A percentile compares a stretch with the other conserved stretches of the same genome.
These are phyloP conservation scores for Pyrenochaeta sp. DNA, from an alignment of 2,329 filamentous ascomycete genomes.

Conservation along the genomic window DNA sequence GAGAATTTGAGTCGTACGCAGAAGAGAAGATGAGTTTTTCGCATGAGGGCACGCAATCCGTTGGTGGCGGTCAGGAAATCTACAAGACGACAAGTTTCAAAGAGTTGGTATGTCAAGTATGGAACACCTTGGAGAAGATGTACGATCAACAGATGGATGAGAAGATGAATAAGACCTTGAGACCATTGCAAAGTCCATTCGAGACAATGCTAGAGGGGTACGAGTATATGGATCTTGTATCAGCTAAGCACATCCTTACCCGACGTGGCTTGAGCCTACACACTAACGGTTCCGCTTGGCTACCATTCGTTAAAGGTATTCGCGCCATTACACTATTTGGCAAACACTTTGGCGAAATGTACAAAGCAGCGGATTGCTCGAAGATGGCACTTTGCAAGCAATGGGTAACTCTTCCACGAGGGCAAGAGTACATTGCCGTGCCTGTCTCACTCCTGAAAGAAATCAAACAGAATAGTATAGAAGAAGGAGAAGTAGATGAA, in stretches of 20 bases:
- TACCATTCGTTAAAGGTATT: neutral
- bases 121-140: constrained; percentile 5
- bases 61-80: neutral
- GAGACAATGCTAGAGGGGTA: neutral
- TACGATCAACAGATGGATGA: constrained; percentile 6
- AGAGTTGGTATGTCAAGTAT: constrained; percentile 4
- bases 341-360: constrained; percentile 3
- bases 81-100: constrained; percentile 6
- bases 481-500: neutral
- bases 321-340: constrained; percentile 2
- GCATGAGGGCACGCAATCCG: neutral
- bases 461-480: neutral
- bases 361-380: neutral
- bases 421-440: neutral
- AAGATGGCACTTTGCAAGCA: neutral
- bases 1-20: constrained; percentile 3
- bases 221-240: constrained; percentile 3
- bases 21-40: constrained; percentile 1
- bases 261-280: neutral
- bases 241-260: neutral
- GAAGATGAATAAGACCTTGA: neutral
- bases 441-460: neutral
- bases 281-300: constrained; percentile 1
- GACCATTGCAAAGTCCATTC: neutral
- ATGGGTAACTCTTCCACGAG: neutral